Evolutionary conservation across 441 rosid species (phyloP).

Genomic region (Breynia disticha): DNA sequence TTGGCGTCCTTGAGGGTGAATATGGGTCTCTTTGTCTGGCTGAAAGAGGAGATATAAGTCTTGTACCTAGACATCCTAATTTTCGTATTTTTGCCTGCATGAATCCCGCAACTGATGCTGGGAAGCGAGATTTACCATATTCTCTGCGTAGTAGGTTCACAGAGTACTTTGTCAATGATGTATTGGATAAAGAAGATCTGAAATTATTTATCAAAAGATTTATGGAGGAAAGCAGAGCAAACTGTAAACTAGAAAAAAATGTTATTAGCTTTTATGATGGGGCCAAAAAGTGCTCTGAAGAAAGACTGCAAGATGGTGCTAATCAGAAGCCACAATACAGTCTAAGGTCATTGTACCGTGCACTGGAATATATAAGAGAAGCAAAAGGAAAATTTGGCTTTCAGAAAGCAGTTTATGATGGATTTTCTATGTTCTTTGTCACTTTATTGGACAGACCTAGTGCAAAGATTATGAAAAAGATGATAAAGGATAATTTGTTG

Average conservation of each 20-base stretch:
- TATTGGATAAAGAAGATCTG: slow-evolving; percentile 66
- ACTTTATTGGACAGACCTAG: slow-evolving; percentile 78
- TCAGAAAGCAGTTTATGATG: slow-evolving; percentile 72
- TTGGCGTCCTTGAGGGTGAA: slow-evolving; percentile 95
- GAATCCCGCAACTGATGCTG: slow-evolving; percentile 99
- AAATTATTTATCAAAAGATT: slow-evolving; percentile 60
- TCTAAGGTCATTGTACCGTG: slow-evolving; percentile 90
- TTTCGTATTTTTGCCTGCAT: slow-evolving; percentile 94
- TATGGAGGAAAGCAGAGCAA: slow-evolving; percentile 52
- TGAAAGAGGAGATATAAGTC: slow-evolving; percentile 84
- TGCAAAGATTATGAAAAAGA: slow-evolving; percentile 61
- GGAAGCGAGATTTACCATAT: slow-evolving; percentile 85
- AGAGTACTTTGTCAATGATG: slow-evolving; percentile 86
- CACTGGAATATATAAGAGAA: slow-evolving; percentile 73
- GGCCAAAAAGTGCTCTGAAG: slow-evolving; percentile 74
- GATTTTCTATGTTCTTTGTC: slow-evolving; percentile 89
- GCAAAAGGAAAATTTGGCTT: slow-evolving; percentile 55
- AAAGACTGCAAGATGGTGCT: slow-evolving; percentile 97
- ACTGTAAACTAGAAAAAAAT: slow-evolving; percentile 41
- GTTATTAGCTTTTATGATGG: slow-evolving; percentile 66
- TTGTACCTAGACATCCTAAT: slow-evolving; percentile 61
- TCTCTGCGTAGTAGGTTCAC: slow-evolving; percentile 82
- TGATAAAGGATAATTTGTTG: slow-evolving; percentile 41
- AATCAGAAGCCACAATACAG: slow-evolving; percentile 98
- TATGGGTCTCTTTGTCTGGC: slow-evolving; percentile 90